Base-by-base conservation (phyloP, 164 flowering plant genomes). In the Dillenia turbinata region DNA sequence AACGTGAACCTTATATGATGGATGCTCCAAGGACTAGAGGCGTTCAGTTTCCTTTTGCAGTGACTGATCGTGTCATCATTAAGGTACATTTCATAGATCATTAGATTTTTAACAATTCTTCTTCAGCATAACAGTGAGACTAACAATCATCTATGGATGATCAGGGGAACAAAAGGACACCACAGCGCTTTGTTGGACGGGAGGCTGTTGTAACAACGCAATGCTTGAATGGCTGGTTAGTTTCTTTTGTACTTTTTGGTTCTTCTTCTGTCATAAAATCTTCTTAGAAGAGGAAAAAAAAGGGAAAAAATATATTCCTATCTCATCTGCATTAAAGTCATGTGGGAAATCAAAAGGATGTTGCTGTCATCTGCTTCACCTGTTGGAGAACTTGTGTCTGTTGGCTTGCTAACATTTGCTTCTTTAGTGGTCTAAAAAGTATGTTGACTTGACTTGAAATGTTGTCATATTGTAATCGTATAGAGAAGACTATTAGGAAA, bases 81-180 rank as follows among this genome's bases (percentile, higher is more conserved):
- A 85, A 84, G 98, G 97, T 93, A 56, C 9, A 49, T 51, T 47
- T 47, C 71, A 11, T n/a, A 49, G 12, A 60, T 26, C 24, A 40
- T 24, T 10, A 13, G 10, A 52, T 71, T 44, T 57, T 33, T 33
- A 33, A 33, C 40, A 33, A 6, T 33, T 33, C 40, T 26, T 26
- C 40, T 33, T 33, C 6, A 5, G 40, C 40, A 33, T 33, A 33
- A 33, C 6, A 33, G 40, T 33, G 40, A 33, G 40, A 33, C 40
- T 33, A 33, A 33, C 40, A 6, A 33, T 33, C 40, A 33, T 5
- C 40, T 33, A 33, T 33, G 40, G 40, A 4, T 33, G 40, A 55
- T 56, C 82, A 93, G 98, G 98, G 98, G 10, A 93, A 93, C 79
- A 92, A 92, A 71, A 82, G 98, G 78, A 90, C 96, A 15, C 98